Evolutionary conservation across 2,329 filamentous ascomycete species (phyloP).

Genomic region (Esteya vermicola): DNA sequence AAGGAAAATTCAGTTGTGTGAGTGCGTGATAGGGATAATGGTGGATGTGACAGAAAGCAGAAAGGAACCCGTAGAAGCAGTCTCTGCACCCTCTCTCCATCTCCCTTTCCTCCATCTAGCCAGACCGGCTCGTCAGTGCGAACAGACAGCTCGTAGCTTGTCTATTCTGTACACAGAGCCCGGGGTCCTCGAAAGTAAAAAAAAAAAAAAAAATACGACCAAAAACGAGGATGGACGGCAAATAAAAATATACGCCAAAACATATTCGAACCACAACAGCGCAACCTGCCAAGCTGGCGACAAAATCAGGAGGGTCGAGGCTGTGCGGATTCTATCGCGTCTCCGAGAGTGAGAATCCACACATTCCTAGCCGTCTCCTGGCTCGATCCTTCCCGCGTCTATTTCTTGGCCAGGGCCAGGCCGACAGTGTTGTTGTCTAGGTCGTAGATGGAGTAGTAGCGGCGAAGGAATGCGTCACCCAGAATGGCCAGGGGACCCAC

Average conservation of each 20-base stretch:
- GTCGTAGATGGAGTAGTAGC: slow-evolving; percentile 94
- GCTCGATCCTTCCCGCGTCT: neutral
- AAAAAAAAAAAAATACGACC: neutral
- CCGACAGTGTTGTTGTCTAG: slow-evolving; percentile 79
- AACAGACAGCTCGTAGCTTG: no score
- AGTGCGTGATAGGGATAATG: no score
- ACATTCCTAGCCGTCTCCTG: neutral
- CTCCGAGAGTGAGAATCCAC: no score
- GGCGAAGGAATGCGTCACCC: slow-evolving; percentile 73
- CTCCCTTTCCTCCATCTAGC: neutral
- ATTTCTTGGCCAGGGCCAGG: slow-evolving; percentile 66
- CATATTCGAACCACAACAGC: neutral
- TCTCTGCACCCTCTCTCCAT: neutral
- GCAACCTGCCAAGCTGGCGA: no score
- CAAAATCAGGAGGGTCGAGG: neutral
- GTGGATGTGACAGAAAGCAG: neutral
- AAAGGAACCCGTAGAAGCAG: neutral
- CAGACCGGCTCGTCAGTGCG: neutral
- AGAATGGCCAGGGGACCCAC: slow-evolving; percentile 88
- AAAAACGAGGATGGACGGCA: neutral
- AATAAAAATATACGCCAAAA: neutral
- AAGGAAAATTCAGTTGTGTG: neutral
- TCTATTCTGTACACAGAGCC: neutral
- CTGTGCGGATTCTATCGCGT: no score
- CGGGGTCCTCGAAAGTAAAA: neutral